Conservation (phyloP, 2,329 filamentous ascomycete genomes). For the Pseudogymnoascus sp. region DNA sequence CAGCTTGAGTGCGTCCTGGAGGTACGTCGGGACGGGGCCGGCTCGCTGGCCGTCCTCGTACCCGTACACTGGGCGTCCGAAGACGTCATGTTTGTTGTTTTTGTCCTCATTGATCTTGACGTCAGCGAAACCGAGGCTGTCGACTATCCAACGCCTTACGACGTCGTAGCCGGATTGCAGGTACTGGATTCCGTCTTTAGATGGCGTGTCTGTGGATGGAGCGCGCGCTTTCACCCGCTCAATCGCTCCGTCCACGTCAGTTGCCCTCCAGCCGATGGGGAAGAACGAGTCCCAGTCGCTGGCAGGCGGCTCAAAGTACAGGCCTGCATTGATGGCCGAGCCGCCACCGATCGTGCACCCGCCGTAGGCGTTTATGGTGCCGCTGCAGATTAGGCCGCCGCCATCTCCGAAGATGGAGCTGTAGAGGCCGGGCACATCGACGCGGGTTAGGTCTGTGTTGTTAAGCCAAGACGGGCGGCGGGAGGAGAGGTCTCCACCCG, state of each 20-base stretch:
- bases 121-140: constrained; percentile 38
- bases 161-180: constrained; percentile 40
- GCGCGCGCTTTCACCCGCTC: constrained; percentile 37
- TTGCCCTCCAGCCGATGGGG: constrained; percentile 42
- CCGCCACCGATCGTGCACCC: constrained; percentile 45
- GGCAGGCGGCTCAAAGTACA: constrained; percentile 45
- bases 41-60: constrained; percentile 42
- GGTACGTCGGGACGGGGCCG: constrained; percentile 41
- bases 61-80: constrained; percentile 40
- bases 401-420: constrained; percentile 38
- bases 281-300: constrained; percentile 45
- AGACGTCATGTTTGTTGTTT: constrained; percentile 39
- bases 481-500: constrained; percentile 35
- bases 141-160: constrained; percentile 42
- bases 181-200: constrained; percentile 37
- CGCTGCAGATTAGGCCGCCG: constrained; percentile 35
- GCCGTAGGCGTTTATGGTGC: constrained; percentile 35
- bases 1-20: constrained; percentile 36
- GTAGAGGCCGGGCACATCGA: constrained; percentile 46
- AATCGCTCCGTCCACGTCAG: constrained; percentile 40
- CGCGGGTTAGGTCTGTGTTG: constrained; percentile 39
- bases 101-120: constrained; percentile 39
- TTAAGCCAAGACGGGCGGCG: constrained; percentile 39
- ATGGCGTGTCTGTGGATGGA: constrained; percentile 37
- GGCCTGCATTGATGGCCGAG: constrained; percentile 45